phyloP scores from a whole-genome alignment of 2,329 filamentous ascomycete species.

The Ophiostoma sp. region DNA sequence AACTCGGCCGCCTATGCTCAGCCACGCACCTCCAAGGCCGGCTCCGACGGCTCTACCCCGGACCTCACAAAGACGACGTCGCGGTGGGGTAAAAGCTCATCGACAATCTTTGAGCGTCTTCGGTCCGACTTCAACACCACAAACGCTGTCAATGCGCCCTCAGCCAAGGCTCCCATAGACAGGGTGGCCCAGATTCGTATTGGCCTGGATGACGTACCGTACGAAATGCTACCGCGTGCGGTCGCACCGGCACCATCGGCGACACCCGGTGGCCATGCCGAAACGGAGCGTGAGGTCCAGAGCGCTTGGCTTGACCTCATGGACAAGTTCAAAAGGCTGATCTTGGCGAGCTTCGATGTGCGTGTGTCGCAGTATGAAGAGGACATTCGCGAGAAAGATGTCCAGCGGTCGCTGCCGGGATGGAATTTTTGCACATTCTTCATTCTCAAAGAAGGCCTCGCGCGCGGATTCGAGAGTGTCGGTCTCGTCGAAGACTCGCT shows the following conservation, averaged over 20 bases:
- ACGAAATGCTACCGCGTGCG: slow-evolving; percentile 57
- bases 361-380: slow-evolving; percentile 94
- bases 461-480: slow-evolving; percentile 90
- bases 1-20: slow-evolving; percentile 77
- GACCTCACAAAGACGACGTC: slow-evolving; percentile 42
- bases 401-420: slow-evolving; percentile 77
- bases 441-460: slow-evolving; percentile 90
- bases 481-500: slow-evolving; percentile 93
- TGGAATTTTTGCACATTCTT: slow-evolving; percentile 99
- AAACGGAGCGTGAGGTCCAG: slow-evolving; percentile 71
- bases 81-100: slow-evolving; percentile 46
- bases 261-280: slow-evolving; percentile 48
- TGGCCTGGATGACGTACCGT: slow-evolving; percentile 62
- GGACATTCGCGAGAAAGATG: slow-evolving; percentile 90
- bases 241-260: slow-evolving; percentile 55
- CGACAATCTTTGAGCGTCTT: slow-evolving; percentile 78
- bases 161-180: slow-evolving; percentile 62
- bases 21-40: slow-evolving; percentile 54
- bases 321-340: slow-evolving; percentile 77
- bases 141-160: slow-evolving; percentile 66
- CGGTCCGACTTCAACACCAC: slow-evolving; percentile 82
- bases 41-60: slow-evolving; percentile 46
- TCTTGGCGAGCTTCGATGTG: slow-evolving; percentile 82
- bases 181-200: slow-evolving; percentile 82
- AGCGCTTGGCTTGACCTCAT: slow-evolving; percentile 80